Percentiles rank a stretch among this genome's conserved stretches.
These are phyloP conservation scores for Raffaelea albimanens DNA, from an alignment of 2,329 filamentous ascomycete genomes.

Conservation along the genomic window DNA sequence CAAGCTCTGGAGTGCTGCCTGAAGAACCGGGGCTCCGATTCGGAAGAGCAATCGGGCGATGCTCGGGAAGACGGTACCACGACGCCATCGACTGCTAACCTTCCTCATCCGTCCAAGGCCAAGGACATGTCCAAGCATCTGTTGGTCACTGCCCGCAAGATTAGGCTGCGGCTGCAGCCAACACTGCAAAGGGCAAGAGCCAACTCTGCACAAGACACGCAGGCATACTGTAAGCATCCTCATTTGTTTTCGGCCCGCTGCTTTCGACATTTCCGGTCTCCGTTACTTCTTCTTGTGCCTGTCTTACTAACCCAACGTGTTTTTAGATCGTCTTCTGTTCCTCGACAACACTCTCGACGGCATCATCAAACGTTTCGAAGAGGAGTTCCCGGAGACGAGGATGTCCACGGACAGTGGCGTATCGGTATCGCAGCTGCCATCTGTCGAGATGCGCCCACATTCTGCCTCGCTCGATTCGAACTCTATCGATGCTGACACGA, in stretches of 20 bases:
- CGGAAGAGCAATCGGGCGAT: constrained; percentile 41
- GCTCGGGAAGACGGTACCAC: constrained; percentile 42
- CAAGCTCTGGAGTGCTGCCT: constrained; percentile 89
- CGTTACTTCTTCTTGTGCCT: too few relatives aligned
- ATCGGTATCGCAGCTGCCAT: constrained; percentile 16
- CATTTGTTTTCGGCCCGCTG: neutral
- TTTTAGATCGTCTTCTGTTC: constrained; percentile 66
- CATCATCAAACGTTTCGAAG: constrained; percentile 92
- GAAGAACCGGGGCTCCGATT: constrained; percentile 64
- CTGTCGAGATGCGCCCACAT: constrained; percentile 5
- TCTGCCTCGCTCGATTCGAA: constrained; percentile 11
- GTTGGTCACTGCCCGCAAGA: constrained; percentile 79
- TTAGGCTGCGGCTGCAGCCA: constrained; percentile 71
- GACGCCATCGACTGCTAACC: neutral
- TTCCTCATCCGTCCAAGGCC: constrained; percentile 50
- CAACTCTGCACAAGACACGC: constrained; percentile 56
- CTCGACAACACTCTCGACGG: constrained; percentile 79
- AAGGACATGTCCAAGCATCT: constrained; percentile 92
- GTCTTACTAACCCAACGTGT: constrained; percentile 16
- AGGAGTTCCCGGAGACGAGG: constrained; percentile 88
- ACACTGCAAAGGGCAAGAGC: constrained; percentile 67
- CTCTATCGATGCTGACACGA: too few relatives aligned
- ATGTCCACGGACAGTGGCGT: constrained; percentile 23
- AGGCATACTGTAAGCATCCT: constrained; percentile 58
- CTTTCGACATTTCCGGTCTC: neutral